Conservation (phyloP, 2,329 filamentous ascomycete genomes). For the Arthroderma sp. region DNA sequence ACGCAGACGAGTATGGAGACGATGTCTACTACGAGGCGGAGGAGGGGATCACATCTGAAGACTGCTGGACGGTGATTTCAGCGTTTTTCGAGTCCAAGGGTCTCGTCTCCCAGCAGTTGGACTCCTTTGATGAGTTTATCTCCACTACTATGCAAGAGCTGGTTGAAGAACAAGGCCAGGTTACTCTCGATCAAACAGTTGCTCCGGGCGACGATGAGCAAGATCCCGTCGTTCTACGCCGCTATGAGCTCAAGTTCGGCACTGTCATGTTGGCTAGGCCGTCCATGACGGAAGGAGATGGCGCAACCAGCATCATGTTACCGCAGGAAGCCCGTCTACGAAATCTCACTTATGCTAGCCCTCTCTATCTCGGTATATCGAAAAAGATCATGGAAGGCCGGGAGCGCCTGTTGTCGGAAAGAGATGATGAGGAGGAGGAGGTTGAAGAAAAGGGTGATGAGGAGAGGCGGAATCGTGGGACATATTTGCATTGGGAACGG, state of each 20-base stretch:
- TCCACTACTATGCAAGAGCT: slow-evolving; percentile 88
- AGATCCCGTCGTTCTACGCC: slow-evolving; percentile 69
- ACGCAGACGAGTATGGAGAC: slow-evolving; percentile 55
- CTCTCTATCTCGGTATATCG: slow-evolving; percentile 77
- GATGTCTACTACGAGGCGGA: slow-evolving; percentile 55
- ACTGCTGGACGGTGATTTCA: slow-evolving; percentile 96
- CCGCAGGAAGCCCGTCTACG: slow-evolving; percentile 92
- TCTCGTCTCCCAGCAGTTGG: slow-evolving; percentile 90
- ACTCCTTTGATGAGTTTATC: slow-evolving; percentile 97
- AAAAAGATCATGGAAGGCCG: slow-evolving; percentile 75
- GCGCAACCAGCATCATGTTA: slow-evolving; percentile 69
- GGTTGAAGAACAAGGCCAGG: slow-evolving; percentile 78
- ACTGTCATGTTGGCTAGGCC: slow-evolving; percentile 80
- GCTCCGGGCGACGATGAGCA: slow-evolving; percentile 60
- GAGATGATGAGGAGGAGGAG: slow-evolving; percentile 42
- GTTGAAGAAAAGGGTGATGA: slow-evolving; percentile 37
- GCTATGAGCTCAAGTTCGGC: slow-evolving; percentile 92
- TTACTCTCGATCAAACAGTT: slow-evolving; percentile 88
- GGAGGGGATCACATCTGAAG: slow-evolving; percentile 80
- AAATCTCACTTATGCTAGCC: slow-evolving; percentile 89
- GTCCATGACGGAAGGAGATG: slow-evolving; percentile 85
- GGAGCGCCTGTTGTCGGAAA: slow-evolving; percentile 62
- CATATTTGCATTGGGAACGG: slow-evolving; percentile 39
- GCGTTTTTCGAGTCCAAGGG: slow-evolving; percentile 95
- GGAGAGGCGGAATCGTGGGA: slow-evolving; percentile 35